Evolutionary conservation across 2,329 filamentous ascomycete species (phyloP).

Genomic region (Cytospora piceae): DNA sequence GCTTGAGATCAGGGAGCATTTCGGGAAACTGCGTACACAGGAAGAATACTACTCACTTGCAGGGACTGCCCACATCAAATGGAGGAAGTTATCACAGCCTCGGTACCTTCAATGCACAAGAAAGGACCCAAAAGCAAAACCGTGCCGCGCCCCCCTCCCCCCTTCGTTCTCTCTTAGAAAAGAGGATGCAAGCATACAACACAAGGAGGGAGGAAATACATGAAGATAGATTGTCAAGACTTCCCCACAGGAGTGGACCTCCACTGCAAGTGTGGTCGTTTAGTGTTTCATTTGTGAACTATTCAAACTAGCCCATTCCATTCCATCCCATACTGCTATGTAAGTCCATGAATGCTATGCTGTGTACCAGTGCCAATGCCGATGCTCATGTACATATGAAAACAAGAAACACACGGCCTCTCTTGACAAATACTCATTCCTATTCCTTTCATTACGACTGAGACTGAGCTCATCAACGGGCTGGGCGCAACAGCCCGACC

Average conservation of each 20-base stretch:
- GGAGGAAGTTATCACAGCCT: too few species aligned
- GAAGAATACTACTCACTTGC: too few species aligned
- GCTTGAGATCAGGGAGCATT: too few species aligned
- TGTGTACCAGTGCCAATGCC: conserved; percentile 3
- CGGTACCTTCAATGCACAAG: too few species aligned
- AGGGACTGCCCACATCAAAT: not conserved
- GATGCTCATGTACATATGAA: not conserved
- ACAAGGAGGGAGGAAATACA: too few species aligned
- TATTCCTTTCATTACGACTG: not conserved
- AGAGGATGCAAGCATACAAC: too few species aligned
- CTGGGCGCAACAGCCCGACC: not conserved
- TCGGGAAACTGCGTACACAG: too few species aligned
- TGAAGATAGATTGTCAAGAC: not conserved
- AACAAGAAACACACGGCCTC: not conserved
- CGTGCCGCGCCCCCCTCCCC: too few species aligned
- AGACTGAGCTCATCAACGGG: conserved; percentile 3
- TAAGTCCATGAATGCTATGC: conserved; percentile 22
- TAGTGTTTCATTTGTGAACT: conserved; percentile 15
- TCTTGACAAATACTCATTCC: not conserved
- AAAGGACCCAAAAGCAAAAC: too few species aligned
- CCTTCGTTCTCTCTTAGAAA: too few species aligned
- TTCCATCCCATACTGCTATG: conserved; percentile 10
- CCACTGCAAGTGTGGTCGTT: not conserved
- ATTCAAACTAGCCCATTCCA: conserved; percentile 17
- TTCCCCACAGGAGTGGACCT: not conserved